Conservation (phyloP, 331 rosid species). For the Prunus yedoensis region DNA sequence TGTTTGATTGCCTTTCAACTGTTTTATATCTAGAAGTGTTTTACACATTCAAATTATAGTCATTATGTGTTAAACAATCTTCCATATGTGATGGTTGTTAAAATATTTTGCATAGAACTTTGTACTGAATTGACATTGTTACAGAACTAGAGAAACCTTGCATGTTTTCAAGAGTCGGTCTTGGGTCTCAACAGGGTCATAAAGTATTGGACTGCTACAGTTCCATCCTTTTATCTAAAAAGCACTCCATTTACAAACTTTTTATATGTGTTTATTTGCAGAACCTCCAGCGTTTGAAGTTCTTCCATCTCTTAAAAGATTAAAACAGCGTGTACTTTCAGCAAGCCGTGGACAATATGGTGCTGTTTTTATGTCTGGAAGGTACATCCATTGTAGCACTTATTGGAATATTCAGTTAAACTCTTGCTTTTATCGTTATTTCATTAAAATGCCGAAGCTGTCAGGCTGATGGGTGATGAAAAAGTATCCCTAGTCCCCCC, state of each 20-base stretch:
- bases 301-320: conserved; percentile 86
- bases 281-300: conserved; percentile 96
- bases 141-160: background rate
- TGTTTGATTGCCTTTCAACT: background rate
- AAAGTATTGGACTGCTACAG: background rate
- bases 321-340: conserved; percentile 77
- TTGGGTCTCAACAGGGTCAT: background rate
- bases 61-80: background rate
- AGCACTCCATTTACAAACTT: conserved; percentile 2
- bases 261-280: conserved; percentile 28
- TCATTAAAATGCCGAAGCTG: background rate
- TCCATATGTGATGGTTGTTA: background rate
- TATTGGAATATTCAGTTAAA: conserved; percentile 3
- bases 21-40: background rate
- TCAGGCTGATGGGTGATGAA: background rate
- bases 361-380: conserved; percentile 97
- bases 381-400: conserved; percentile 40
- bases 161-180: background rate
- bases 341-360: conserved; percentile 85
- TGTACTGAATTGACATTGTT: background rate
- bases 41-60: background rate
- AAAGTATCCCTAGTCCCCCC: background rate
- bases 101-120: background rate
- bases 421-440: background rate
- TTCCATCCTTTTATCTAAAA: background rate